A percentile compares a stretch with the other conserved stretches of the same genome.
These are phyloP conservation scores for Globisporangium echinulatum DNA, from an alignment of 352 stramenopile species.

Conservation along the genomic window DNA sequence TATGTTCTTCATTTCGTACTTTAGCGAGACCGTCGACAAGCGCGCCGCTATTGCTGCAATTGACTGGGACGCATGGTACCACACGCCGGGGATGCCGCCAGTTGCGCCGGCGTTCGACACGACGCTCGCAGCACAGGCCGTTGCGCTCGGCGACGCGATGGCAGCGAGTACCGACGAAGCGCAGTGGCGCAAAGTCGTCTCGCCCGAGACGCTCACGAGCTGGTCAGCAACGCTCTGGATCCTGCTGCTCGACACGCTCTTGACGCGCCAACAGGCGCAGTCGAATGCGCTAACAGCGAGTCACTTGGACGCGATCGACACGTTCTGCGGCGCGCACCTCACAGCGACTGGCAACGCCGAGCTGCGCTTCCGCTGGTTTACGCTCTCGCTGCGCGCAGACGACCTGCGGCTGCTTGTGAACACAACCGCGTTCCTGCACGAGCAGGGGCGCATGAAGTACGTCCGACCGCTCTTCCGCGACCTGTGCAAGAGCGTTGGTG, in stretches of 20 bases:
- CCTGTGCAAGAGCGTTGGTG: constrained; percentile 31
- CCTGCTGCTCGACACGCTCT: constrained; percentile 48
- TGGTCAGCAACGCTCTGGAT: constrained; percentile 56
- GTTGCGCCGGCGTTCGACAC: constrained; percentile 86
- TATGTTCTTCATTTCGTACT: constrained; percentile 70
- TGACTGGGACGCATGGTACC: constrained; percentile 93
- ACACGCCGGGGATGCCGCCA: constrained; percentile 84
- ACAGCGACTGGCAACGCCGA: constrained; percentile 57
- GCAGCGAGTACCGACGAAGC: constrained; percentile 14
- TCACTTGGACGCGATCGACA: constrained; percentile 52
- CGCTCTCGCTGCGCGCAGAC: constrained; percentile 41
- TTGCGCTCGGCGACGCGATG: constrained; percentile 36
- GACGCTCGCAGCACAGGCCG: constrained; percentile 51
- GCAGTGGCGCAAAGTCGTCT: constrained; percentile 19
- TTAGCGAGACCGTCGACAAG: constrained; percentile 35
- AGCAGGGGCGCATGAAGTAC: constrained; percentile 77
- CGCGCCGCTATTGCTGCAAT: constrained; percentile 46
- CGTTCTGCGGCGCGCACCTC: constrained; percentile 39
- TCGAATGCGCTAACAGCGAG: constrained; percentile 12
- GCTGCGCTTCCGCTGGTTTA: constrained; percentile 68
- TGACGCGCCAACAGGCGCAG: constrained; percentile 11
- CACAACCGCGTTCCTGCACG: constrained; percentile 42
- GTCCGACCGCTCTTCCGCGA: constrained; percentile 63
- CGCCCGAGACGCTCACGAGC: constrained; percentile 2
- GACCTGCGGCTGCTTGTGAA: constrained; percentile 34